These are phyloP conservation scores for Tagetes erecta DNA, from an alignment of 129 eudicot genomes.

Conservation along the genomic window DNA sequence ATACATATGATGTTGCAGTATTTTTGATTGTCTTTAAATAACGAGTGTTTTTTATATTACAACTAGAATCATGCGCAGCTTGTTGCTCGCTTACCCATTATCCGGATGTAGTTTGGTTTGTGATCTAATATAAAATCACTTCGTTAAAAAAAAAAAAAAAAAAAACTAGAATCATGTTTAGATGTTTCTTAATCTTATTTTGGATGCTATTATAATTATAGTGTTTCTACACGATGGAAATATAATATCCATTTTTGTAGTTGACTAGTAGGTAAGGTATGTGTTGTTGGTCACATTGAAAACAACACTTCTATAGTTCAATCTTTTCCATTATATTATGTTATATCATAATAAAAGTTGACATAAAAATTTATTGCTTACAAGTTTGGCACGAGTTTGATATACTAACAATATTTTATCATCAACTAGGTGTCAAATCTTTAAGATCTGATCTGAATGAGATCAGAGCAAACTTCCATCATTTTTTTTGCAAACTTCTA, in stretches of 20 bases:
- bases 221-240: too few species aligned
- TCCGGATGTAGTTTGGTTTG: too few species aligned
- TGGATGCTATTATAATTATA: too few species aligned
- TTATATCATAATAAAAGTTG: background rate
- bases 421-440: background rate
- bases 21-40: too few species aligned
- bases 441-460: background rate
- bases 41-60: too few species aligned
- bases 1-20: too few species aligned
- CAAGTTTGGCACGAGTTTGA: background rate
- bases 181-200: too few species aligned
- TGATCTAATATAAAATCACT: too few species aligned
- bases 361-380: background rate
- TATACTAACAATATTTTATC: background rate
- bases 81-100: too few species aligned
- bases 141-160: too few species aligned
- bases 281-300: background rate
- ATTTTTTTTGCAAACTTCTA: background rate
- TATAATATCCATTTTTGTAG: background rate
- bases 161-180: too few species aligned
- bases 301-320: background rate
- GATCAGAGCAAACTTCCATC: background rate
- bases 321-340: background rate
- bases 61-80: too few species aligned
- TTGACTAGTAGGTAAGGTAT: background rate